Evolutionary conservation across 768 basidiomycete genomes (phyloP).

Genomic region (Royoungia palumana): DNA sequence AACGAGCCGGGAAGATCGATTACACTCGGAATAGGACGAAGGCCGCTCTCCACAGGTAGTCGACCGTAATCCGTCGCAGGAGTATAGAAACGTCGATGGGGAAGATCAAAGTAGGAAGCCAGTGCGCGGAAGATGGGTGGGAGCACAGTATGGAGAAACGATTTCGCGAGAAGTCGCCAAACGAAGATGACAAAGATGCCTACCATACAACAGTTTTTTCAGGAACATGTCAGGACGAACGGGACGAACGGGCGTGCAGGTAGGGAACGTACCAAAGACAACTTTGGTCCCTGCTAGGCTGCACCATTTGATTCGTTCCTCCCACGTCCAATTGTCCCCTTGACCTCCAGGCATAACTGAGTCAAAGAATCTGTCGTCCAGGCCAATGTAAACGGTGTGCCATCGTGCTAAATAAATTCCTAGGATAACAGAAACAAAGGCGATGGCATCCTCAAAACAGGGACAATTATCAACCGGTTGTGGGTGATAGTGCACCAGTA

Average conservation of each 20-base stretch:
- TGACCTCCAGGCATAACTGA: constrained; percentile 57
- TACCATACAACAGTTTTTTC: constrained; percentile 12
- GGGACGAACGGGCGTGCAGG: neutral
- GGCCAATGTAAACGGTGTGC: constrained; percentile 45
- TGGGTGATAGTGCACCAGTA: constrained; percentile 85
- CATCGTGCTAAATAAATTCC: constrained; percentile 73
- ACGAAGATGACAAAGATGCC: constrained; percentile 78
- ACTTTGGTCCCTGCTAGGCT: constrained; percentile 39
- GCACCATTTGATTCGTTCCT: constrained; percentile 37
- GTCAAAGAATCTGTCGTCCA: constrained; percentile 32
- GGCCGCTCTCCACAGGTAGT: constrained; percentile 55
- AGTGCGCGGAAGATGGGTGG: constrained; percentile 83
- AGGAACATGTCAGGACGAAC: neutral
- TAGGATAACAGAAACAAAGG: constrained; percentile 79
- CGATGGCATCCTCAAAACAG: constrained; percentile 97
- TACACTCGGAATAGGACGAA: constrained; percentile 79
- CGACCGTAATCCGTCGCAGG: constrained; percentile 85
- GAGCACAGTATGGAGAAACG: constrained; percentile 64
- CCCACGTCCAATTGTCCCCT: constrained; percentile 35
- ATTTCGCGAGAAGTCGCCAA: constrained; percentile 89
- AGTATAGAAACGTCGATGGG: constrained; percentile 83
- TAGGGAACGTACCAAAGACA: constrained; percentile 34
- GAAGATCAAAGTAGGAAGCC: constrained; percentile 64
- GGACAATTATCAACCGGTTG: constrained; percentile 97
- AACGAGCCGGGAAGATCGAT: constrained; percentile 65